Evolutionary conservation across 441 rosid genomes (phyloP), one percentile per base, ranked within the genome.

Genomic region (Macaranga tanarius): DNA sequence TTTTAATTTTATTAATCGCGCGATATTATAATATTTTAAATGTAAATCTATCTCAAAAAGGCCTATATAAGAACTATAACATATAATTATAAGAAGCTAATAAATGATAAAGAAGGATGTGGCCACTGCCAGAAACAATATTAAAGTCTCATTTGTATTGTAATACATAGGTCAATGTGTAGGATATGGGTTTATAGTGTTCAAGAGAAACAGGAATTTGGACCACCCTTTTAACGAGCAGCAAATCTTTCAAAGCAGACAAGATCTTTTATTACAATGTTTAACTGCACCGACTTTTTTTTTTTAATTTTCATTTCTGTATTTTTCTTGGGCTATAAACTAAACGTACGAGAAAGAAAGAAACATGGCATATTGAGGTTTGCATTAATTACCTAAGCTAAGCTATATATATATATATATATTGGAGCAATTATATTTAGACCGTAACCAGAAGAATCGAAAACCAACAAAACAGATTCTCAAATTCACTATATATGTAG

Each of bases 331-430:
- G 70, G 38, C 54, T 40, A 57, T 74, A 34, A 28, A 34, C 4
- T 34, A 75, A 73, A 28, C 65, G 79, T 80, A 79, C 84, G 66
- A 80, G 79, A 79, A 78, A 62, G 62, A 28, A n/a, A 34, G 38
- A 70, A 70, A 58, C 38, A 42, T 74, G 58, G 75, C 65, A 66
- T 45, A 17, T 57, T 54, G 16, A 51, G 40, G 45, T 62, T 19
- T 77, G 77, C 62, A 73, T 57, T 73, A 40, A 38, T 15, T 20
- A 40, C 25, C 23, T 13, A 34, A 34, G 38, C 38, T 34, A 34
- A 34, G 38, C 38, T 34, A 34, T 7, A 9, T 73, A 12, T 45
- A 17, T 51, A 23, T 40, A 25, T 31, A 2, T 34, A 34, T 34
- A 31, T 2, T 52, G 20, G 57, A 52, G 57, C 20, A 52, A 48